Evolutionary conservation across 2,329 filamentous ascomycete species (phyloP), one percentile per base, ranked within the genome.

Genomic region (Exophiala aquamarina): DNA sequence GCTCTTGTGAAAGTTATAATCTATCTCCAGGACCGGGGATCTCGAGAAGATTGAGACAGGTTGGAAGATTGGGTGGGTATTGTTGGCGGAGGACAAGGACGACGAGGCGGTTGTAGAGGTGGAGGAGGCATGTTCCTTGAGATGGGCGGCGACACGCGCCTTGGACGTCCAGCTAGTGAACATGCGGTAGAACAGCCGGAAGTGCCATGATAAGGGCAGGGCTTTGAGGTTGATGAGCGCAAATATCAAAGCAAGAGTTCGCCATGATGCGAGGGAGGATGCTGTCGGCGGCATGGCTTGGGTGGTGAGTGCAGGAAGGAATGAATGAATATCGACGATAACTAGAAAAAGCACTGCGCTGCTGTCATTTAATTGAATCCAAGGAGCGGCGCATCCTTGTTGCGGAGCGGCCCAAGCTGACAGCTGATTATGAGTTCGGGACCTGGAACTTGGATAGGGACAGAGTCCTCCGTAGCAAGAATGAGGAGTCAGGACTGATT

Each of bases 171-270:
- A 55, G 63, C 84, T 81, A 52, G 69, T 68, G 57, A 78, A 61
- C 62, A 83, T 76, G 58, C 76, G 70, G 60, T 79, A 78, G 64
- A 79, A 74, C 54, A 86, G 68, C 44, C 82, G 81, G 52, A 76
- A 83, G 57, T 88, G 89, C 87, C 87, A 92, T 8, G 81, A 78
- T 33, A 88, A 76, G 0, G 87, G 87, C 50, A 90, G 61, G 50
- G 78, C 86, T 75, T 92, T 92, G 70, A 84, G 73, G 65, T 91
- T 92, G 34, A 79, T 58, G 6, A 84, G 38, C 10, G 80, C 71
- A 46, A 86, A 78, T 10, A 79, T 41, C 11, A 84, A 36, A n/a
- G 63, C 60, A 21, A 67, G 32, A 3, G 62, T 60, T 42, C 59
- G 63, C 64, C 66, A 70, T 35, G 63, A 61, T 23, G 47, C 37